A percentile compares a stretch with the other conserved stretches of the same genome.
phyloP scores from a whole-genome alignment of 306 rosid species.

The Biancaea sappan region DNA sequence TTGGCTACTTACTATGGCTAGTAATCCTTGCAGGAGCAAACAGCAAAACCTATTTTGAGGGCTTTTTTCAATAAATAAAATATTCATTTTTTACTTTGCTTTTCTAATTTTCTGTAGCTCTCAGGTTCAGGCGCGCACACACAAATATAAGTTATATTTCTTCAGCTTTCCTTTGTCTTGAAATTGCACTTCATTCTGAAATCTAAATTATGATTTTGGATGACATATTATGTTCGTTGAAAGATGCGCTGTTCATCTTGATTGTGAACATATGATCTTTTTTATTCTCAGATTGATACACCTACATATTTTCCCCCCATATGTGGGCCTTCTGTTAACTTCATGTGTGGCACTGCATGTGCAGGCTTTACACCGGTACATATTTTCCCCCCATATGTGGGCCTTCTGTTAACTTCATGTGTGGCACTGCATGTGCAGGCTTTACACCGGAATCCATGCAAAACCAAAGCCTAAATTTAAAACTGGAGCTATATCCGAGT shows the following conservation, averaged over 20 bases:
- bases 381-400: not conserved
- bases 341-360: slow-evolving; percentile 27
- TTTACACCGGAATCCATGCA: slow-evolving; percentile 94
- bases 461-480: slow-evolving; percentile 86
- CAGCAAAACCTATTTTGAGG: not conserved
- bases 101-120: not conserved
- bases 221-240: not conserved
- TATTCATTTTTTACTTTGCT: not conserved
- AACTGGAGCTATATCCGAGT: slow-evolving; percentile 92
- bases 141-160: not conserved
- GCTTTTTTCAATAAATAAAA: not conserved
- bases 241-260: not conserved
- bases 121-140: too few relatives aligned
- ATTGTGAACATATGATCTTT: not conserved
- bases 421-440: slow-evolving; percentile 51
- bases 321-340: not conserved
- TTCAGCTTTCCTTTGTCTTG: not conserved
- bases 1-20: not conserved
- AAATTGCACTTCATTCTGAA: not conserved
- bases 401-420: not conserved
- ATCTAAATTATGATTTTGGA: not conserved
- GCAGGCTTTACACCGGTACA: slow-evolving; percentile 96
- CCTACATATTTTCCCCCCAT: not conserved
- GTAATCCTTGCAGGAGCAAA: not conserved
- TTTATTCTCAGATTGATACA: not conserved